A percentile compares a stretch with the other conserved stretches of the same genome.
phyloP scores from a whole-genome alignment of 73 alveolate genomes.

The Symbiodinium pilosum region DNA sequence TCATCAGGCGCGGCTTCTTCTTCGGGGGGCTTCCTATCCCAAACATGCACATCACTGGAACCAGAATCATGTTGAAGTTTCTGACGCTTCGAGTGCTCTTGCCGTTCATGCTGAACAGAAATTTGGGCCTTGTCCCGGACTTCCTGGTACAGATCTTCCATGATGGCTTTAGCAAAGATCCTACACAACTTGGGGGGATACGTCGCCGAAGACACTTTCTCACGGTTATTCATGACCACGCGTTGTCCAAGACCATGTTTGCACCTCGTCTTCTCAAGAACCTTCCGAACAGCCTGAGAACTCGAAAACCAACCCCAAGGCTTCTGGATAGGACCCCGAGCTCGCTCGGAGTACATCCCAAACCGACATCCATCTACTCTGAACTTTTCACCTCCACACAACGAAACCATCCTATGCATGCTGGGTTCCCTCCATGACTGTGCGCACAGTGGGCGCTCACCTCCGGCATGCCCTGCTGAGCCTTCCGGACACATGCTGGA shows the following conservation, averaged over 20 bases:
- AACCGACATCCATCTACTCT: conserved; percentile 31
- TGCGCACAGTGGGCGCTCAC: conserved; percentile 32
- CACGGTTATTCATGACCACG: neutral
- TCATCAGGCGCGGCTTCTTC: too few species aligned
- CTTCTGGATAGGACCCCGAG: neutral
- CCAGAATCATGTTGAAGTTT: too few species aligned
- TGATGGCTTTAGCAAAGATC: neutral
- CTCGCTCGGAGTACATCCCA: neutral
- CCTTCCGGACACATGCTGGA: neutral
- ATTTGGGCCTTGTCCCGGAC: neutral
- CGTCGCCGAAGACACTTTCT: neutral
- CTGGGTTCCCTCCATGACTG: conserved; percentile 12
- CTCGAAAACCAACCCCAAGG: conserved; percentile 23
- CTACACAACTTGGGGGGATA: neutral
- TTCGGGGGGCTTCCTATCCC: neutral
- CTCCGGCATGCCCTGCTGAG: conserved; percentile 13
- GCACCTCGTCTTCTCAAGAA: neutral
- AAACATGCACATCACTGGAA: too few species aligned
- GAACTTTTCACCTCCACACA: neutral
- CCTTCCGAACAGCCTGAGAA: neutral
- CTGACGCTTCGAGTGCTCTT: too few species aligned
- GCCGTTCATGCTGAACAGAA: neutral
- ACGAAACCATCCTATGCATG: neutral
- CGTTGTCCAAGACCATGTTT: neutral
- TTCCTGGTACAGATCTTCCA: neutral